phyloP scores from a whole-genome alignment of 2,329 filamentous ascomycete genomes.

The Talaromyces sp. region DNA sequence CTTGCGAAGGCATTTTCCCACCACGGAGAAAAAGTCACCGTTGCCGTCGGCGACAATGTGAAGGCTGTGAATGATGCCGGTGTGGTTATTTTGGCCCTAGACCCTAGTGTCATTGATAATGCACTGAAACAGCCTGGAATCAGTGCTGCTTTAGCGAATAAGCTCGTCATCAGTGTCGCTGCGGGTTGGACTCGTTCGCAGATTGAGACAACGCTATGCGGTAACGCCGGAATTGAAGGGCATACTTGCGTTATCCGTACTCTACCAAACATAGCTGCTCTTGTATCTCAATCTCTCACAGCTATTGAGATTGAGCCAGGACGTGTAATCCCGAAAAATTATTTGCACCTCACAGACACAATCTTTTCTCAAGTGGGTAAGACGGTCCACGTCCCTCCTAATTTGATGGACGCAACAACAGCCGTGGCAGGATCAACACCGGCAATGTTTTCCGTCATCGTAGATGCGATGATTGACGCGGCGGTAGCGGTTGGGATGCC shows the following conservation, averaged over 20 bases:
- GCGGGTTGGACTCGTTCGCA: background rate
- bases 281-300: background rate
- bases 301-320: conserved; percentile 1
- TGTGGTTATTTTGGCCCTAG: background rate
- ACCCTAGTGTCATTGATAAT: background rate
- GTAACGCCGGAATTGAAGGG: background rate
- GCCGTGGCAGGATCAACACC: conserved; percentile 6
- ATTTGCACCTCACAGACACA: background rate
- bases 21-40: background rate
- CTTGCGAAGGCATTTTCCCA: background rate
- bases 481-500: conserved; percentile 5
- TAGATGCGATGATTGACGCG: conserved; percentile 5
- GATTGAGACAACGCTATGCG: background rate
- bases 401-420: conserved; percentile 1
- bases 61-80: background rate
- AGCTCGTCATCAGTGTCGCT: background rate
- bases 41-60: background rate
- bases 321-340: background rate
- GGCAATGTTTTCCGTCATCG: conserved; percentile 2
- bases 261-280: conserved; percentile 5
- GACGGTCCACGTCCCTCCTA: background rate
- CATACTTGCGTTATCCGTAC: background rate
- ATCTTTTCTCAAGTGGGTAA: conserved; percentile 1
- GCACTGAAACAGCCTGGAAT: background rate
- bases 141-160: background rate